Evolutionary conservation across 306 rosid genomes (phyloP).

Genomic region (Abrus precatorius): DNA sequence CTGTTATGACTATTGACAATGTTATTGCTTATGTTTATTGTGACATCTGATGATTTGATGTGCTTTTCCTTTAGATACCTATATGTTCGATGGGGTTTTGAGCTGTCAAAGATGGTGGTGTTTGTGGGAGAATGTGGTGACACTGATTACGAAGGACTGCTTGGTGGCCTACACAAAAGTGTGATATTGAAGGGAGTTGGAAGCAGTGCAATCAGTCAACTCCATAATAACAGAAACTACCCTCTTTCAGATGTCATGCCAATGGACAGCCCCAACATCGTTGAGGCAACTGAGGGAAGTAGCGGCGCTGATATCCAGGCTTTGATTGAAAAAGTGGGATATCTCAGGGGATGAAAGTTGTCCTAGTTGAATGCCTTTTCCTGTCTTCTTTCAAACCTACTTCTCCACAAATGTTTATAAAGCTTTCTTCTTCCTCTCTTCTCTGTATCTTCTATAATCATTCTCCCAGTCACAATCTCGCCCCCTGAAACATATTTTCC

Average conservation of each 20-base stretch:
- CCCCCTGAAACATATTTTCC: constrained; percentile 44
- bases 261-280: constrained; percentile 74
- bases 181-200: constrained; percentile 84
- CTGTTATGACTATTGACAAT: background rate
- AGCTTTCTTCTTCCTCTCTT: constrained; percentile 34
- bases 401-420: constrained; percentile 40
- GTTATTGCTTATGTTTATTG: constrained; percentile 23
- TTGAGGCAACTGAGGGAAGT: constrained; percentile 68
- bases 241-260: constrained; percentile 92
- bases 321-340: constrained; percentile 74
- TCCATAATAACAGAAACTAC: constrained; percentile 84
- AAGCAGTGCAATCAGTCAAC: constrained; percentile 68
- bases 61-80: constrained; percentile 75
- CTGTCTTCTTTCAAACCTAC: constrained; percentile 31
- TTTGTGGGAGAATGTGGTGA: constrained; percentile 95
- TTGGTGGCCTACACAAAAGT: constrained; percentile 86
- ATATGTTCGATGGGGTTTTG: constrained; percentile 95
- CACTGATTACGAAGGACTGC: constrained; percentile 95
- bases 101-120: constrained; percentile 91
- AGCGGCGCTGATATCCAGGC: constrained; percentile 67
- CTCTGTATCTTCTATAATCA: constrained; percentile 31
- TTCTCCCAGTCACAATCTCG: constrained; percentile 26
- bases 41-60: constrained; percentile 40
- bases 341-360: constrained; percentile 57
- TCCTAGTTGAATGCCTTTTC: constrained; percentile 36